These are phyloP conservation scores for Colletotrichum paranaense DNA, from an alignment of 2,329 filamentous ascomycete genomes.

Conservation along the genomic window DNA sequence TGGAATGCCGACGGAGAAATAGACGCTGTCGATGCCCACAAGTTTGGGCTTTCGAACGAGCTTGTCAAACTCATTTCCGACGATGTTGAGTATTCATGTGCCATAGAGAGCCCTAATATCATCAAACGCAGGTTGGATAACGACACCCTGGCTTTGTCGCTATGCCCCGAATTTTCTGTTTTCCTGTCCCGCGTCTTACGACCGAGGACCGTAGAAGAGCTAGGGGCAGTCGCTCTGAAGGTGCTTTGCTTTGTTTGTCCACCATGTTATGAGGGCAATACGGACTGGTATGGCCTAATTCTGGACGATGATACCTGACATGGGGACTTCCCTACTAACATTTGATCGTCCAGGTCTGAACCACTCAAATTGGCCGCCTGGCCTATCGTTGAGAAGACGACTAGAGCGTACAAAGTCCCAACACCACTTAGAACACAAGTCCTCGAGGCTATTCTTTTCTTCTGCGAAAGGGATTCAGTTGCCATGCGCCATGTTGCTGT, in stretches of 20 bases:
- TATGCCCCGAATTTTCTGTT: constrained; percentile 30
- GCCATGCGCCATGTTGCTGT: constrained; percentile 40
- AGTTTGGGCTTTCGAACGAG: constrained; percentile 40
- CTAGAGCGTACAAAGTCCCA: constrained; percentile 30
- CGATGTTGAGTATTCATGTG: constrained; percentile 24
- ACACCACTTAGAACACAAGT: constrained; percentile 35
- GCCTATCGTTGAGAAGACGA: constrained; percentile 39
- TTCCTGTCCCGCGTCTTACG: neutral
- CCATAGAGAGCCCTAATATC: constrained; percentile 32
- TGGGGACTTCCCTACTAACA: neutral
- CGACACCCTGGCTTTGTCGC: constrained; percentile 36
- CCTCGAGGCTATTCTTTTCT: constrained; percentile 45
- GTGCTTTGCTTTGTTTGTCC: constrained; percentile 45
- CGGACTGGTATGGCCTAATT: constrained; percentile 40
- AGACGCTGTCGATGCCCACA: constrained; percentile 34
- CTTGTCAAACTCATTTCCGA: constrained; percentile 37
- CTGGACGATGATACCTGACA: neutral
- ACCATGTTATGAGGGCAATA: constrained; percentile 46
- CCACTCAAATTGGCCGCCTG: constrained; percentile 42
- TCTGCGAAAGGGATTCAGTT: constrained; percentile 45
- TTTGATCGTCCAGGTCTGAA: constrained; percentile 36
- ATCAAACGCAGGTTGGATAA: constrained; percentile 36
- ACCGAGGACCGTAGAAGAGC: constrained; percentile 36
- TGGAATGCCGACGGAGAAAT: constrained; percentile 44
- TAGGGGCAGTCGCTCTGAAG: constrained; percentile 38